Base-by-base conservation (phyloP, 805 yeast species). In the Cyberlindnera bimundalis region DNA sequence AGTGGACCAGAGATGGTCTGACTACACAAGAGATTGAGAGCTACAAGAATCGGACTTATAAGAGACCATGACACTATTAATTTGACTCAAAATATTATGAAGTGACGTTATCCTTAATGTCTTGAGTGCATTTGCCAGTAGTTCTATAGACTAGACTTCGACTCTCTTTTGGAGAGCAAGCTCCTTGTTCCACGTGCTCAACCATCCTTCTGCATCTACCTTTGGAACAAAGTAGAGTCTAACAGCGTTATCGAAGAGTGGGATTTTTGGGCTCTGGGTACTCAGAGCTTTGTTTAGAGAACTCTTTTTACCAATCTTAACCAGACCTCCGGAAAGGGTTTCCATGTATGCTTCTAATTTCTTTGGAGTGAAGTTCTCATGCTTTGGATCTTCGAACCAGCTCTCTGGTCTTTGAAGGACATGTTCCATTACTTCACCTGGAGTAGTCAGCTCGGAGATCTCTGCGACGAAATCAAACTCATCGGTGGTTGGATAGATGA, bases 391-490 rank as follows among this genome's bases (percentile, higher is more conserved):
- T 32, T 71, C 73, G 55, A 81, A 82, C 81, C 85, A 87, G 30
- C 75, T 75, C 7, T 73, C 73, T 4, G 90, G 89, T 54, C 89
- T 73, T 31, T 79, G 71, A 58, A 79, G 64, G 3, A 89, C 73
- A 46, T 76, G 59, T 25, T 74, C 75, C 46, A 88, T 59, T 10
- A 85, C 55, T 28, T 84, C 93, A 5, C 61, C 55, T 0, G 91
- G 78, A 0, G 91, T 74, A 2, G 81, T 70, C 27, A 80, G 63
- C 61, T 89, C 96, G 44, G 91, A 78, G 6, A 84, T 74, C 45
- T 80, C 81, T 2, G 80, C 84, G 29, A 91, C 68, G 52, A 81
- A 81, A 60, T 91, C 97, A 51, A 88, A 85, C 59, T 87, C 93
- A 59, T 84, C 83, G 4, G 77, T 78, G 2, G 89, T 75, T 17